Base-by-base conservation (phyloP, 164 flowering plant genomes). In the Vitis labrusca region DNA sequence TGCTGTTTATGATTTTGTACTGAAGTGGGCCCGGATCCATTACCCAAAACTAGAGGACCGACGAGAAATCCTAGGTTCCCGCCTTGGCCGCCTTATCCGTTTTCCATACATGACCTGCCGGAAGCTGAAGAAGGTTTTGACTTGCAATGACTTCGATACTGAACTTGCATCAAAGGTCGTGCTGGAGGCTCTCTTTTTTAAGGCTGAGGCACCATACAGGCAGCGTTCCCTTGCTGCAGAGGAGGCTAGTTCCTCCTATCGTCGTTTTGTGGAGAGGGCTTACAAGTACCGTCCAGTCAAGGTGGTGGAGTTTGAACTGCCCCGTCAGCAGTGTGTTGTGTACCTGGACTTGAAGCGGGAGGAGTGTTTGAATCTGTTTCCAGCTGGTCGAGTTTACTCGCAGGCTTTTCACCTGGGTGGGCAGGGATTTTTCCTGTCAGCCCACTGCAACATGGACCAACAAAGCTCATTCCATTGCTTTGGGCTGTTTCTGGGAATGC, bases 381-480 rank as follows among this genome's bases (percentile, higher is more conserved):
- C 91, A 15, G 12, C 88, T 16, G 86, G 85, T 2, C 71, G 85
- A 53, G 78, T 84, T 29, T 82, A 81, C 74, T 88, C 88, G 0
- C 88, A 88, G 67, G 88, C 85, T 12, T 88, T 88, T 59, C 86
- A 84, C 66, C 70, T 84, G 29, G 84, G 86, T 32, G 89, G 86
- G 23, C 88, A 84, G 30, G 86, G 86, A 10, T 87, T 85, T 72
- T 85, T 83, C 78, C 67, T 87, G 27, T 85, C 83, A 2, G 89
- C 86, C 2, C 87, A 85, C 50, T 85, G 88, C 74, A 86, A 83
- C 74, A 75, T 83, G 88, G 90, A 85, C 70, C 88, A 86, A 63
- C 86, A 83, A 50, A 82, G 77, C 72, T 64, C 83, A n/a, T 79
- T 76, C 55, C 83, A 80, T 52, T 87, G 86, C 61, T 85, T 87